Conservation (phyloP, 345 rosid genomes). For the Camelina laxa region DNA sequence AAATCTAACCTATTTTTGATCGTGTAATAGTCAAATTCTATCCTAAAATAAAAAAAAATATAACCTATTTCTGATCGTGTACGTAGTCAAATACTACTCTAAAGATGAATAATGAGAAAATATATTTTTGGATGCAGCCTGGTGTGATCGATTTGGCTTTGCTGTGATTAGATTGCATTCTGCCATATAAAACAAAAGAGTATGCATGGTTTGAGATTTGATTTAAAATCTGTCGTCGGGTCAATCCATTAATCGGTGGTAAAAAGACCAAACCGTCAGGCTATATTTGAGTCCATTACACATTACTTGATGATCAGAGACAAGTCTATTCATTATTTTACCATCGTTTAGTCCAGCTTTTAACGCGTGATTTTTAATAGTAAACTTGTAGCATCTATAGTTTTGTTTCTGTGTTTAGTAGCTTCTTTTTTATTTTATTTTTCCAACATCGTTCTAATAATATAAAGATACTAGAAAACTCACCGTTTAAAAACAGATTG, state of each 20-base stretch:
- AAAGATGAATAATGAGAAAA: background rate
- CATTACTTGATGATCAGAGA: background rate
- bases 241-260: constrained; percentile 1
- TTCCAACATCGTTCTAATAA: too few species aligned
- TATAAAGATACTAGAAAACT: too few species aligned
- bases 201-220: constrained; percentile 8
- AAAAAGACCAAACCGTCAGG: background rate
- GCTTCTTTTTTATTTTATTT: too few species aligned
- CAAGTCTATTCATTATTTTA: background rate
- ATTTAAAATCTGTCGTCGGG: background rate
- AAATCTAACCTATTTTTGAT: background rate
- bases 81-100: background rate
- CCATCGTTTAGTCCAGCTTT: background rate
- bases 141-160: background rate
- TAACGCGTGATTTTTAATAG: background rate
- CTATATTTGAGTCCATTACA: constrained; percentile 2
- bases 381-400: too few species aligned
- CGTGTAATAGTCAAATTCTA: background rate
- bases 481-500: too few species aligned
- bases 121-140: background rate
- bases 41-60: too few species aligned
- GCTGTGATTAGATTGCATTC: background rate
- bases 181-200: background rate
- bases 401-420: background rate
- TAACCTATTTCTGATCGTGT: too few species aligned